phyloP scores from a whole-genome alignment of 192 early-diverging fungal genomes.

The Entomortierella parvispora region DNA sequence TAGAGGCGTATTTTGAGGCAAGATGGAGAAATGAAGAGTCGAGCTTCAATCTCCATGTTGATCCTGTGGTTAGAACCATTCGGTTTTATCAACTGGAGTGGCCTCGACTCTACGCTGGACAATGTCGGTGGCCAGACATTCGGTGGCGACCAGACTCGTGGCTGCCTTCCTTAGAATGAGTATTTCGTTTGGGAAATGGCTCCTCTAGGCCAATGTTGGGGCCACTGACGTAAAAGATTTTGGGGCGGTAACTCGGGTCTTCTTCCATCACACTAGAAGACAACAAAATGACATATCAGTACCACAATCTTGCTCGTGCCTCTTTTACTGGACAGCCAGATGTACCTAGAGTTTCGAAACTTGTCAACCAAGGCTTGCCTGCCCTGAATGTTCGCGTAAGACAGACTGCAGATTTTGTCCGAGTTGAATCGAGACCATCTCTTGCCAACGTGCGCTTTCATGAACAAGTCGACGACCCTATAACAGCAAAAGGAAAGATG shows the following conservation, averaged over 20 bases:
- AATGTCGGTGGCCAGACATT: not conserved
- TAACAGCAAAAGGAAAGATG: not conserved
- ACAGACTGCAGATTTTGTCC: conserved; percentile 78
- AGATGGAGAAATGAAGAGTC: too few relatives aligned
- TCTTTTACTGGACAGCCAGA: too few relatives aligned
- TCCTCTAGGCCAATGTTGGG: conserved; percentile 67
- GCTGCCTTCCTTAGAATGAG: conserved; percentile 5
- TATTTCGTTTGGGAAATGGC: conserved; percentile 69
- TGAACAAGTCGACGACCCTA: conserved; percentile 73
- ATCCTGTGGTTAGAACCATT: too few relatives aligned
- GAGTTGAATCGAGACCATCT: conserved; percentile 84
- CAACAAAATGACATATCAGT: not conserved
- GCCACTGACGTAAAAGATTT: conserved; percentile 76
- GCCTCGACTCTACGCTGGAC: not conserved
- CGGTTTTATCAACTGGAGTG: too few relatives aligned
- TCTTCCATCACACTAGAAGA: conserved; percentile 79
- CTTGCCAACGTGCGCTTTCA: conserved; percentile 73
- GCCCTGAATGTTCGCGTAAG: conserved; percentile 87
- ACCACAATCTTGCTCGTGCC: not conserved
- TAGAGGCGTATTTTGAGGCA: too few relatives aligned
- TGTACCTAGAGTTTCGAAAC: conserved; percentile 81
- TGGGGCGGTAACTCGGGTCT: conserved; percentile 76
- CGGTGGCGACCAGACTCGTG: conserved; percentile 4
- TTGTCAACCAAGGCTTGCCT: conserved; percentile 76
- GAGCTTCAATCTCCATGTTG: too few relatives aligned